Evolutionary conservation across 768 basidiomycete species (phyloP).

Genomic region (Suillus alpinus): DNA sequence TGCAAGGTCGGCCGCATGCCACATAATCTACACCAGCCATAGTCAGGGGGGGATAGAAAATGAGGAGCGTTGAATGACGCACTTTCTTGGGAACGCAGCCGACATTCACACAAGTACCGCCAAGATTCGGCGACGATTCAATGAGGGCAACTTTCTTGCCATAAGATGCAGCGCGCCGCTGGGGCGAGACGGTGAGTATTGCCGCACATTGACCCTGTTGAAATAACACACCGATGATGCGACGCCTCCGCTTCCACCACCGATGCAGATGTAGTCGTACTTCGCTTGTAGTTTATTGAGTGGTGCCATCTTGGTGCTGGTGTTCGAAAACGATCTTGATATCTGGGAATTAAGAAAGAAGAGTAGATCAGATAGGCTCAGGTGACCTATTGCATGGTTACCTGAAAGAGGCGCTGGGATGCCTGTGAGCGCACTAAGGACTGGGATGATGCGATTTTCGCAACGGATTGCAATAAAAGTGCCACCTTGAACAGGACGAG

Average conservation of each 20-base stretch:
- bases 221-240: constrained; percentile 71
- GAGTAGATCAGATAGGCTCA: background rate
- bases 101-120: constrained; percentile 98
- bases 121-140: constrained; percentile 70
- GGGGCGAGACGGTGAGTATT: background rate
- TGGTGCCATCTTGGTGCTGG: constrained; percentile 63
- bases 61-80: constrained; percentile 9
- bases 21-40: constrained; percentile 76
- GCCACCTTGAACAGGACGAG: constrained; percentile 6
- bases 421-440: constrained; percentile 8
- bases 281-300: constrained; percentile 63
- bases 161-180: constrained; percentile 90
- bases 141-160: constrained; percentile 92
- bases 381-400: constrained; percentile 10
- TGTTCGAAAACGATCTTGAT: constrained; percentile 42
- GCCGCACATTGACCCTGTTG: constrained; percentile 24
- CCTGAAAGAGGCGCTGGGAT: constrained; percentile 24
- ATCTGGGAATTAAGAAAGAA: constrained; percentile 31
- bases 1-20: constrained; percentile 89
- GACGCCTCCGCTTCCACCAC: constrained; percentile 92
- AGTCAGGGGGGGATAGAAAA: constrained; percentile 1
- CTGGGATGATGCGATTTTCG: constrained; percentile 15
- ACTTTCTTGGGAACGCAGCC: constrained; percentile 99
- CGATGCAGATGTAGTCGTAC: constrained; percentile 87
- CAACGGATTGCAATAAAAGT: constrained; percentile 6